phyloP scores from a whole-genome alignment of 2,329 filamentous ascomycete species.

The Daldinia eschscholtzii region DNA sequence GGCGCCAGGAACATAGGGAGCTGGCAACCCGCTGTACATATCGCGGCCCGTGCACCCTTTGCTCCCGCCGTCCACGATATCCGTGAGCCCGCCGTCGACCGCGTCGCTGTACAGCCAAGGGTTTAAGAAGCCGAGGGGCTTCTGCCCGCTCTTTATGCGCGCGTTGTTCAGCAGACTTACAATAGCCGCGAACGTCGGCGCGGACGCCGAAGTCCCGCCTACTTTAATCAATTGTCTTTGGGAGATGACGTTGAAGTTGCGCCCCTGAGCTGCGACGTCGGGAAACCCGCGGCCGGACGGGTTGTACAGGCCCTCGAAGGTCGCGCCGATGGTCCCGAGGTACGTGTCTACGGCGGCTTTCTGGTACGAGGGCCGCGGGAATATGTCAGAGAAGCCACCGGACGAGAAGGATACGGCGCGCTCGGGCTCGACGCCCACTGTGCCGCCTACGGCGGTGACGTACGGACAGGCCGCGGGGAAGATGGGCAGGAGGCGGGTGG shows the following conservation, averaged over 20 bases:
- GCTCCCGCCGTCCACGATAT: conserved; percentile 54
- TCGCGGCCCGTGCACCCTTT: conserved; percentile 53
- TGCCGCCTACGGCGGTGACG: conserved; percentile 71
- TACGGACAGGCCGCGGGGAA: conserved; percentile 70
- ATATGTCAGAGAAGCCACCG: conserved; percentile 65
- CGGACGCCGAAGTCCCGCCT: conserved; percentile 64
- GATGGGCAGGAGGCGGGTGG: conserved; percentile 63
- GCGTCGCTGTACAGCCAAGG: conserved; percentile 66
- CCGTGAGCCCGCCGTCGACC: conserved; percentile 52
- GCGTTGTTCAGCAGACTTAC: conserved; percentile 75
- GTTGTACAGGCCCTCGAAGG: conserved; percentile 60
- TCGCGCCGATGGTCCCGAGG: conserved; percentile 51
- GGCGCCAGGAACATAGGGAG: conserved; percentile 51
- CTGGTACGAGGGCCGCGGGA: conserved; percentile 60
- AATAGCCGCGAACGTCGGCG: conserved; percentile 73
- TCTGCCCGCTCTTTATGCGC: conserved; percentile 66
- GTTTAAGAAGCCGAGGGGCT: conserved; percentile 70
- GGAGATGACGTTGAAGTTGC: conserved; percentile 50
- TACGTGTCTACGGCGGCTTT: conserved; percentile 62
- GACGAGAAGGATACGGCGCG: conserved; percentile 65
- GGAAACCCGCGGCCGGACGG: conserved; percentile 68
- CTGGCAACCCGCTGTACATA: conserved; percentile 46
- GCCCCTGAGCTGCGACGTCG: conserved; percentile 69
- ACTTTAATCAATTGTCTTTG: conserved; percentile 52
- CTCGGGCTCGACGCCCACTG: conserved; percentile 63